Percentiles rank a stretch among this genome's conserved stretches.
Conservation (phyloP, 2,329 filamentous ascomycete species). For the Venturia aucupariae region DNA sequence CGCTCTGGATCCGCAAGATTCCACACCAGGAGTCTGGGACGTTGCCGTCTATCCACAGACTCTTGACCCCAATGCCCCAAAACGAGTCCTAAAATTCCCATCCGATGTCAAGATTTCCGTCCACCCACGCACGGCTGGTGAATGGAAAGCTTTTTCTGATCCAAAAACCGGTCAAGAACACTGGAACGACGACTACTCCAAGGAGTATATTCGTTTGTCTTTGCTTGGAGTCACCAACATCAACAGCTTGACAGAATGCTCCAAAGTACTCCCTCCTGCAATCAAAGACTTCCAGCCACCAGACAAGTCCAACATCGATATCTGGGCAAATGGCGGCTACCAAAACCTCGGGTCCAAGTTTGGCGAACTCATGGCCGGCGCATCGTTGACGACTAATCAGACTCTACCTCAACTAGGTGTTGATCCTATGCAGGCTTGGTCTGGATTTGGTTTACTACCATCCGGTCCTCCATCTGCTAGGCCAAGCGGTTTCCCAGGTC, state of each 20-base stretch:
- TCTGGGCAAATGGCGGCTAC: constrained; percentile 13
- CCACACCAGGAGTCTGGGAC: constrained; percentile 30
- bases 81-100: constrained; percentile 28
- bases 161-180: constrained; percentile 12
- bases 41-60: constrained; percentile 29
- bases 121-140: constrained; percentile 25
- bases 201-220: constrained; percentile 19
- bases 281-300: constrained; percentile 3
- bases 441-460: background rate
- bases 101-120: constrained; percentile 28
- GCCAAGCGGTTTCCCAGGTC: background rate
- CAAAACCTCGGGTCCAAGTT: background rate
- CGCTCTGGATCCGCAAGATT: constrained; percentile 29
- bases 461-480: background rate
- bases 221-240: constrained; percentile 23
- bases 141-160: constrained; percentile 21
- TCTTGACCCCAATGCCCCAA: constrained; percentile 20
- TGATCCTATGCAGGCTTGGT: constrained; percentile 10
- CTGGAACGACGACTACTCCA: constrained; percentile 20
- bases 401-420: constrained; percentile 2
- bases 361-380: constrained; percentile 5
- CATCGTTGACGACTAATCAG: background rate
- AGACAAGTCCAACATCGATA: constrained; percentile 8
- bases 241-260: constrained; percentile 21
- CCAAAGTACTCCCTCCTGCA: constrained; percentile 18